Conservation (phyloP, 192 early-diverging fungal genomes). For the Phycomyces nitens region DNA sequence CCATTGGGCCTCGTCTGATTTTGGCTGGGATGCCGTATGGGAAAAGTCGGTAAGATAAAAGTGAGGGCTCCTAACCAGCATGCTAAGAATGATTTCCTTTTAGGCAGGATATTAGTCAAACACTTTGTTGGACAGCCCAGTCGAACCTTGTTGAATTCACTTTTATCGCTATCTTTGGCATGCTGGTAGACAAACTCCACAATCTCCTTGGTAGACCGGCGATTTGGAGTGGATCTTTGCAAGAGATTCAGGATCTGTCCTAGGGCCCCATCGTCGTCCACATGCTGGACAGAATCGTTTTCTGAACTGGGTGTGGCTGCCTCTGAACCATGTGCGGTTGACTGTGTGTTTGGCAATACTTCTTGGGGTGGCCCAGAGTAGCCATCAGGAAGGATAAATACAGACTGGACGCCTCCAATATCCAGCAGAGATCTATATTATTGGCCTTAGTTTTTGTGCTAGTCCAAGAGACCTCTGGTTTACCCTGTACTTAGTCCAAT, state of each 20-base stretch:
- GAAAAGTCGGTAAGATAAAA: background rate
- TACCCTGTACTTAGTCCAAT: slow-evolving; percentile 19
- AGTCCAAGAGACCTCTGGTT: background rate
- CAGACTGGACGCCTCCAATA: background rate
- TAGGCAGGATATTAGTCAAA: no score
- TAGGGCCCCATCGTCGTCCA: background rate
- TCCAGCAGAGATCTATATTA: background rate
- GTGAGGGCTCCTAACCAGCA: background rate
- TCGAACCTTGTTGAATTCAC: no score
- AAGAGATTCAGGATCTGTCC: no score
- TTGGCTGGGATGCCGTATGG: background rate
- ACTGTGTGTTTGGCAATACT: background rate
- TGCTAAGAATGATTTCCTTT: background rate
- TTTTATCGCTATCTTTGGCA: no score
- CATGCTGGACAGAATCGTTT: background rate
- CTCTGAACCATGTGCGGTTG: background rate
- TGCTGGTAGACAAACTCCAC: no score
- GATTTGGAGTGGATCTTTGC: no score
- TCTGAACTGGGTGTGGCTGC: background rate
- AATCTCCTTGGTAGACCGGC: no score
- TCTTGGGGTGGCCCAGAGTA: background rate
- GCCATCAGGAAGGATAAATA: background rate
- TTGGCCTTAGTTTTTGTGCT: background rate
- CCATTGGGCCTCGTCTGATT: background rate
- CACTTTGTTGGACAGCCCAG: background rate